Conservation (phyloP, 169 alveolate species). For the Fabrea salina region DNA sequence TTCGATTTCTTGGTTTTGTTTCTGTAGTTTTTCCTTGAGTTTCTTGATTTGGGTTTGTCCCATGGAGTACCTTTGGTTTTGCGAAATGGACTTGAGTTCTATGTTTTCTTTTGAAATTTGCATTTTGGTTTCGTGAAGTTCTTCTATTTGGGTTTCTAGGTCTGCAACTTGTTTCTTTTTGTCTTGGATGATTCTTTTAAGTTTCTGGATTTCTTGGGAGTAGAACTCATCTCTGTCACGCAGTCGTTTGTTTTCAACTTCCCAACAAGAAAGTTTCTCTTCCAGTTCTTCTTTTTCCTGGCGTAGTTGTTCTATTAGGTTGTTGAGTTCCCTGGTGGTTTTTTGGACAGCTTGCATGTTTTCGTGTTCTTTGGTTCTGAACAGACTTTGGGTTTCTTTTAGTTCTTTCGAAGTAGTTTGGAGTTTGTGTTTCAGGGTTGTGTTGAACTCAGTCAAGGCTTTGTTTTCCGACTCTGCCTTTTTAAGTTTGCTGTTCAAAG, state of each 20-base stretch:
- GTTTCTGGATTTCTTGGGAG: not conserved
- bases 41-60: too few species aligned
- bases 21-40: not conserved
- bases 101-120: not conserved
- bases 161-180: not conserved
- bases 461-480: not conserved
- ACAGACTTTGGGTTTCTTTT: too few species aligned
- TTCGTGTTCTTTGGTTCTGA: too few species aligned
- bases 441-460: too few species aligned
- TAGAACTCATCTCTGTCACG: too few species aligned
- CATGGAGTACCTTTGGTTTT: too few species aligned
- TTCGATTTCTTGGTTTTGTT: conserved; percentile 17
- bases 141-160: not conserved
- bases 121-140: not conserved
- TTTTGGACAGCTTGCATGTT: not conserved
- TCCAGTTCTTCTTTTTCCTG: not conserved
- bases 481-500: not conserved
- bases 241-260: too few species aligned
- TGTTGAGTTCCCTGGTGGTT: not conserved
- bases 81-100: too few species aligned
- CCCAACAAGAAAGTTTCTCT: too few species aligned
- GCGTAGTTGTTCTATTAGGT: not conserved
- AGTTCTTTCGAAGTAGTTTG: too few species aligned
- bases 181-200: not conserved
- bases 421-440: too few species aligned